A percentile compares a stretch with the other conserved stretches of the same genome.
phyloP scores from a whole-genome alignment of 2,329 filamentous ascomycete genomes.

The Annulohypoxylon truncatum region DNA sequence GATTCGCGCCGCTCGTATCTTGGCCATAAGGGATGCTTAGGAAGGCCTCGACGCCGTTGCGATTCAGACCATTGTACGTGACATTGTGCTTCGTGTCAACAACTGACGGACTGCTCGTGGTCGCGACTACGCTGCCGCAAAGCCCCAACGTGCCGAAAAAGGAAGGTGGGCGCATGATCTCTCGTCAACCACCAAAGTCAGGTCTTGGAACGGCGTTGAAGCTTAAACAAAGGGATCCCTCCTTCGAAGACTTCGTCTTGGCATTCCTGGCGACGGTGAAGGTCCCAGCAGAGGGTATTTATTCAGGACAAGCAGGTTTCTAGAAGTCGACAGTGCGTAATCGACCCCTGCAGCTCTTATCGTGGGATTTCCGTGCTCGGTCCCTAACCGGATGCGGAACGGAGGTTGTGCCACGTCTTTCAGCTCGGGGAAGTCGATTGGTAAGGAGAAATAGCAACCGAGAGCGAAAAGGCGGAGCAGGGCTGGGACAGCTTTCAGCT shows the following conservation, averaged over 20 bases:
- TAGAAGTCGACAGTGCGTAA: not conserved
- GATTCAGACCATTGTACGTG: constrained; percentile 56
- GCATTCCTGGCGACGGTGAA: not conserved
- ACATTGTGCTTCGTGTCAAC: constrained; percentile 43
- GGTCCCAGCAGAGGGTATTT: not conserved
- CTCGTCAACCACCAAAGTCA: not conserved
- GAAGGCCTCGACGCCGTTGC: constrained; percentile 60
- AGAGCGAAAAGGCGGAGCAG: not conserved
- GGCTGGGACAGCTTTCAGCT: constrained; percentile 7
- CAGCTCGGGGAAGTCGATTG: not conserved
- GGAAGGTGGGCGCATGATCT: constrained; percentile 31
- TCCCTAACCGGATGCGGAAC: constrained; percentile 11
- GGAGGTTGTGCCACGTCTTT: not conserved
- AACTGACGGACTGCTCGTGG: constrained; percentile 12
- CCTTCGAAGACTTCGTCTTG: not conserved
- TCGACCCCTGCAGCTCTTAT: constrained; percentile 1
- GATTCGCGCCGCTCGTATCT: constrained; percentile 58
- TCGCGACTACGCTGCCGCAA: constrained; percentile 13
- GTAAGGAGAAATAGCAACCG: not conserved
- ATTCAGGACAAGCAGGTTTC: constrained; percentile 2
- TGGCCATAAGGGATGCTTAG: constrained; percentile 60
- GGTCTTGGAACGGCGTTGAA: not conserved
- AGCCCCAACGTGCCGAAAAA: constrained; percentile 28
- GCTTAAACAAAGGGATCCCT: not conserved
- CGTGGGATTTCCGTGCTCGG: constrained; percentile 7